Evolutionary conservation across 495 filamentous ascomycete species (phyloP), one percentile per base, ranked within the genome.

Genomic region (Lasiosphaeris hirsuta): DNA sequence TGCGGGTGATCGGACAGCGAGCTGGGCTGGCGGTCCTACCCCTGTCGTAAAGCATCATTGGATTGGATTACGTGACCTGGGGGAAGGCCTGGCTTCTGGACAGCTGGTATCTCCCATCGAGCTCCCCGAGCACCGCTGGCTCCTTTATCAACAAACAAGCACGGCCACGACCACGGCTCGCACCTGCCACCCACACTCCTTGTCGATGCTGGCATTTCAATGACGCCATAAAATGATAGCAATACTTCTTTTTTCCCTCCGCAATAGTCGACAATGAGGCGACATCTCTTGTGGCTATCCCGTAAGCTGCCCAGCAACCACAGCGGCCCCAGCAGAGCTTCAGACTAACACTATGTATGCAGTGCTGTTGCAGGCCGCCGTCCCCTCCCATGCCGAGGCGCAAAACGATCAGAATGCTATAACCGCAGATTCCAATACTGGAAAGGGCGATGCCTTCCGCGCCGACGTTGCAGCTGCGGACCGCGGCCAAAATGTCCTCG

Each of bases 361-460:
- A 79, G 77, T 80, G 76, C 75, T 80, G 10, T 66, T 76, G 74
- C 77, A 79, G 75, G 66, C 69, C 54, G 54, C 66, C 52, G 65
- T 66, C 17, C 59, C 70, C 53, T 48, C 68, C 49, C 60, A 58
- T 51, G 73, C 74, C 33, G 65, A 69, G 10, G 63, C 70, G 10
- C 65, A 63, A 36, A 42, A 58, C 10, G 49, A 54, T 3, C 74
- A 76, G 45, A 58, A 73, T 54, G 68, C 73, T 6, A 56, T 75
- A n/a, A 65, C 48, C 43, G 42, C 57, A 35, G 61, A 69, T 36
- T 9, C 53, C n/a, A 37, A 61, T 7, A 58, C 63, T 8, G 35
- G 58, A 40, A 61, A 67, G n/a, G 55, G 62, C 33, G 59, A 70
- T 7, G 57, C 58, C 35, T 61, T 65, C 30, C 61, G 63, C 35